Conservation (phyloP, 2,329 filamentous ascomycete genomes). For the Rugonectria rugulosa region DNA sequence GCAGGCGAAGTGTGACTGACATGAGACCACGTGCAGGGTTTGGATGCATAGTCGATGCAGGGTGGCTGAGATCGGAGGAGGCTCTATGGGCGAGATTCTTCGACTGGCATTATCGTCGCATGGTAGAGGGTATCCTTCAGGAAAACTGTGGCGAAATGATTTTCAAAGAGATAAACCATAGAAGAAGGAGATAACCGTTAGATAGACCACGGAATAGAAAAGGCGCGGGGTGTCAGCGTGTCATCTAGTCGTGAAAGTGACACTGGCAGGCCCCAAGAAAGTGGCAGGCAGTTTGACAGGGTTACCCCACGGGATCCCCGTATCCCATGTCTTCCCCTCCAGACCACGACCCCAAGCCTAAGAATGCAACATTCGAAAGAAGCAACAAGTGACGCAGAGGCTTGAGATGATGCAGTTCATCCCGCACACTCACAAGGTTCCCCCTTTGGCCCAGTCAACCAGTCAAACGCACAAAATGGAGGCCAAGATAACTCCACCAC, state of each 20-base stretch:
- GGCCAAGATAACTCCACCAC: conserved; percentile 22
- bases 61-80: no score
- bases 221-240: no score
- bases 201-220: not conserved
- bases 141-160: no score
- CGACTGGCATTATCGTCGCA: no score
- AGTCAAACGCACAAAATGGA: not conserved
- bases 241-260: no score
- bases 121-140: no score
- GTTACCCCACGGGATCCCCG: conserved; percentile 28
- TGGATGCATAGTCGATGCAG: not conserved
- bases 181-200: not conserved
- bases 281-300: conserved; percentile 26
- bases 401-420: conserved; percentile 16
- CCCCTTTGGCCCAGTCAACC: not conserved
- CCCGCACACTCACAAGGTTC: not conserved
- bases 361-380: not conserved
- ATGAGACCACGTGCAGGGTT: not conserved
- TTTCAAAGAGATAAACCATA: not conserved
- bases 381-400: not conserved
- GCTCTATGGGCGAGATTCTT: not conserved
- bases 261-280: not conserved
- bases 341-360: conserved; percentile 7
- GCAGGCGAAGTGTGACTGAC: not conserved
- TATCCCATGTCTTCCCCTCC: conserved; percentile 12